Evolutionary conservation across 176 grass and related monocot species (phyloP), one percentile per base, ranked within the genome.

Genomic region (Oryza australiensis): DNA sequence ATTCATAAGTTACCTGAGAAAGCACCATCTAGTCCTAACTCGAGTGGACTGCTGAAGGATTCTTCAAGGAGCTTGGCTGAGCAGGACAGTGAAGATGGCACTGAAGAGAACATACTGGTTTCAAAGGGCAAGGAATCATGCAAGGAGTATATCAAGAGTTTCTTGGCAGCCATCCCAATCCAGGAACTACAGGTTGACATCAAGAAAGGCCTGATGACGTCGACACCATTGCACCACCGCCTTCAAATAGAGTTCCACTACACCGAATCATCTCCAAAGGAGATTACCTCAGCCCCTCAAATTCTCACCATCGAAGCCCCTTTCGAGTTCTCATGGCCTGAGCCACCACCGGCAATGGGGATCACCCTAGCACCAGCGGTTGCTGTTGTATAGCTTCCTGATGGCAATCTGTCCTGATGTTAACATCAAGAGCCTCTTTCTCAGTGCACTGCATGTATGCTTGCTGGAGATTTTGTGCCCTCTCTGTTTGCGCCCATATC

Each of bases 171-270:
- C 69, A 79, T 99, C 66, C 93, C 89, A 49, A 81, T 99, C 68
- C 83, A 83, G 26, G 89, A 95, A 71, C 76, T 99, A 9, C 87
- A 95, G 85, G 55, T 67, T 32, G 96, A 99, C 70, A 84, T 95
- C 32, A 86, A 79, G 65, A 88, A 76, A 66, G 93, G 91, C 5
- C 64, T 70, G 15, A 88, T 88, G 74, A 68, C 75, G 22, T 88
- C 90, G 16, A 49, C 81, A 1, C 82, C 85, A 22, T 71, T 94
- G 84, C 92, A 94, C 76, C 88, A 80, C 16, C 87, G 88, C 57
- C 76, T 98, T 76, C 96, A 98, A 55, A 95, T 98, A 22, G 96
- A 98, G 62, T 93, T 98, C 80, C 96, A 98, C 68, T 93, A 84
- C 83, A 84, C 89, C 2, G 60, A 77, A 66, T 82, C 86, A 34